Evolutionary conservation across 2,329 filamentous ascomycete species (phyloP), one percentile per base, ranked within the genome.

Genomic region (Aureobasidium sp.): DNA sequence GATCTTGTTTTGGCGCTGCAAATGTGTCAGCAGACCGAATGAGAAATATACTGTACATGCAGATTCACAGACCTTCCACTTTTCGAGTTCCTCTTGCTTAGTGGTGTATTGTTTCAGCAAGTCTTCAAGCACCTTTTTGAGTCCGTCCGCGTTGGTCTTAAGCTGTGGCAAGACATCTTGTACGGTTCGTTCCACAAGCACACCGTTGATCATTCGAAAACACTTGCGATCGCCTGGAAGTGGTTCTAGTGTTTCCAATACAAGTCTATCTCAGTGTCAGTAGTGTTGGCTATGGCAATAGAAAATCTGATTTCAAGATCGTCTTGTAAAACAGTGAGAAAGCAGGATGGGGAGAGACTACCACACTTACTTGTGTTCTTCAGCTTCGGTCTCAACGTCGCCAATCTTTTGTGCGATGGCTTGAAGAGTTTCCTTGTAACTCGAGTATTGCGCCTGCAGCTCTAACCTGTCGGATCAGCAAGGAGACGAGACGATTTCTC

Each of bases 121-220:
- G 74, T 97, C 93, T 66, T 97, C 92, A 61, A 97, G 80, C 34
- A 97, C 92, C 78, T 96, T 95, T 77, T 89, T 94, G 72, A 99
- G 74, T 1, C 94, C 93, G 66, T 97, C 93, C 29, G 91, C 89
- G 74, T 99, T 97, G 24, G 92, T 97, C 78, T 91, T 88, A 65
- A 99, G 81, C 29, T 91, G 89, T 6, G 94, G 94, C 61, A 96
- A 82, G 13, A 99, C 90, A 75, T 97, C 94, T 75, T 91, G 83
- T 68, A 99, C 90, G 17, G 93, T 97, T 69, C 92, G 84, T 79
- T 99, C 94, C 60, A 96, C 90, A 63, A 99, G 80, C 27, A 97
- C 92, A 50, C 94, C 94, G 75, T 99, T 97, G 75, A 99, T 95
- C 84, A 99, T 91, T 69, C 94, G 92, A 78, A 97, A 99, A 78